A percentile compares a stretch with the other conserved stretches of the same genome.
Evolutionary conservation across 2,329 filamentous ascomycete genomes (phyloP).

Genomic region (Aspergillus fischeri): DNA sequence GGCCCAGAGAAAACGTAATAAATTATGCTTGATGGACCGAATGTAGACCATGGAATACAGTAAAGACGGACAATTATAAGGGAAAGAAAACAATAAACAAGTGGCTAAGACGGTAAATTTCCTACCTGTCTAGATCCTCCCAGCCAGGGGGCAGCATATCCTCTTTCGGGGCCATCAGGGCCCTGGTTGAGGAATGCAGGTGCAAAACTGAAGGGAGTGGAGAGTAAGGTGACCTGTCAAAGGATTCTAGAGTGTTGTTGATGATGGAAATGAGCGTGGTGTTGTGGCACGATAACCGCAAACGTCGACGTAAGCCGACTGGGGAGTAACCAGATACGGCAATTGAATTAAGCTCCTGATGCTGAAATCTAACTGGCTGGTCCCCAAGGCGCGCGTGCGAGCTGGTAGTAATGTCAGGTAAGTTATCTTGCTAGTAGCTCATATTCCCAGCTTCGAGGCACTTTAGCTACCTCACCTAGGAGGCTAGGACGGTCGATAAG

Average conservation of each 20-base stretch:
- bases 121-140: constrained; percentile 40
- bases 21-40: background rate
- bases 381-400: background rate
- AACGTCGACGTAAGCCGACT: constrained; percentile 13
- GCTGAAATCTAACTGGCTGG: constrained; percentile 1
- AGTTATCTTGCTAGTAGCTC: background rate
- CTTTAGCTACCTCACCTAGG: background rate
- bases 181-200: constrained; percentile 33
- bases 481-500: background rate
- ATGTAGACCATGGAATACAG: background rate
- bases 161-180: constrained; percentile 39
- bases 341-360: constrained; percentile 15
- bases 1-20: background rate
- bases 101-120: constrained; percentile 16
- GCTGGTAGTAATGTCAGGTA: background rate
- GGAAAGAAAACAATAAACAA: background rate
- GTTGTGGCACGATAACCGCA: constrained; percentile 4
- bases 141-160: constrained; percentile 39
- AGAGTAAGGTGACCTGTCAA: background rate
- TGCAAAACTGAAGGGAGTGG: constrained; percentile 4
- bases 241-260: background rate
- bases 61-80: constrained; percentile 34
- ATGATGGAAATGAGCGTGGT: constrained; percentile 3
- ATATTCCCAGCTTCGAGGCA: too few relatives aligned
- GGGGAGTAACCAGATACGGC: constrained; percentile 11